phyloP scores from a whole-genome alignment of 2,329 filamentous ascomycete genomes.

The Dothideomycetes sp. region DNA sequence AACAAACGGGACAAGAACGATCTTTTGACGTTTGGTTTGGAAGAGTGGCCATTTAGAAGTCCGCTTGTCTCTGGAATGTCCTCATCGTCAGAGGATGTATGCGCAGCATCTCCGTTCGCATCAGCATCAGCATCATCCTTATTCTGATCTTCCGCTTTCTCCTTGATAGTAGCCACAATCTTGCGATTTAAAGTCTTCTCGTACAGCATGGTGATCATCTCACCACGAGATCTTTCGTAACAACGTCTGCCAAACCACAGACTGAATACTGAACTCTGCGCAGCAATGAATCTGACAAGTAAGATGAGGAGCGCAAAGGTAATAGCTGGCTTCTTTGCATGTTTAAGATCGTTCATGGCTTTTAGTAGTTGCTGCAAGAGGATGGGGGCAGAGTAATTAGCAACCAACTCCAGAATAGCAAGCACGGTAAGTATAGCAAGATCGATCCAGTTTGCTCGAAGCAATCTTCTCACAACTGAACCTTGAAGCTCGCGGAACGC shows the following conservation, averaged over 20 bases:
- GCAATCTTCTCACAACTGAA: slow-evolving; percentile 58
- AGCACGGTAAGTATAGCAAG: slow-evolving; percentile 58
- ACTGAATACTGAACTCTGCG: slow-evolving; percentile 58
- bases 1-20: neutral
- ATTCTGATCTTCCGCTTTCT: slow-evolving; percentile 19
- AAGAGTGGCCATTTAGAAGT: slow-evolving; percentile 15
- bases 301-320: slow-evolving; percentile 58
- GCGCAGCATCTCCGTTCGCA: slow-evolving; percentile 16
- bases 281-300: slow-evolving; percentile 49
- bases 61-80: neutral
- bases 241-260: slow-evolving; percentile 76
- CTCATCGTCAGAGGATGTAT: slow-evolving; percentile 14
- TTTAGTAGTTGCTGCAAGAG: slow-evolving; percentile 63
- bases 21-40: slow-evolving; percentile 18
- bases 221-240: slow-evolving; percentile 76
- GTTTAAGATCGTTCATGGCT: slow-evolving; percentile 49
- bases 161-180: slow-evolving; percentile 29
- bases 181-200: slow-evolving; percentile 67
- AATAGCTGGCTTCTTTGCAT: slow-evolving; percentile 48
- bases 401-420: slow-evolving; percentile 53
- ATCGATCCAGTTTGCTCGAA: slow-evolving; percentile 72
- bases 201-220: slow-evolving; percentile 77
- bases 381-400: slow-evolving; percentile 50
- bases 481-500: slow-evolving; percentile 65
- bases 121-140: slow-evolving; percentile 17